A percentile compares a stretch with the other conserved stretches of the same genome.
Evolutionary conservation across 768 basidiomycete genomes (phyloP).

Genomic region (Suillus luteus): DNA sequence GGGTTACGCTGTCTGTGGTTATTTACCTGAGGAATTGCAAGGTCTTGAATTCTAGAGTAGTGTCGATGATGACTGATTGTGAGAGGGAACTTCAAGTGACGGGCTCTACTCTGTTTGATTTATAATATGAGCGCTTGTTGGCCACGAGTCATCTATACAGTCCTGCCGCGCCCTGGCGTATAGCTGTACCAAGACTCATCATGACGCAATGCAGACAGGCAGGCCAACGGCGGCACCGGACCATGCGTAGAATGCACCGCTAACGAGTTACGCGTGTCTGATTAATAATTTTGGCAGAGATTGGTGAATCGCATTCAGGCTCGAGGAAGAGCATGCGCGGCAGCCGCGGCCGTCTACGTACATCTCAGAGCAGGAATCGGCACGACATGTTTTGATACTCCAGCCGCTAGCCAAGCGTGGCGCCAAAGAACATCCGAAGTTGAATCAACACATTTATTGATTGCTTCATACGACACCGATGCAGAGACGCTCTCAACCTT

Average conservation of each 20-base stretch:
- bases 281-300: neutral
- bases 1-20: neutral
- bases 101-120: neutral
- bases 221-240: neutral
- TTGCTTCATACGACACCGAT: neutral
- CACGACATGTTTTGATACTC: neutral
- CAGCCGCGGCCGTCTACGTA: neutral
- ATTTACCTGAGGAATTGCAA: neutral
- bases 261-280: neutral
- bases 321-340: neutral
- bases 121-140: conserved; percentile 1
- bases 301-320: neutral
- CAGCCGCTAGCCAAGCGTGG: neutral
- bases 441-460: too few species aligned
- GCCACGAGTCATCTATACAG: neutral
- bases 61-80: neutral
- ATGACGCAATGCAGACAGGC: neutral
- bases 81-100: neutral
- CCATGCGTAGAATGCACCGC: neutral
- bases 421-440: neutral
- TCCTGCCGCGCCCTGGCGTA: neutral
- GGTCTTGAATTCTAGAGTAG: neutral
- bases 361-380: too few species aligned
- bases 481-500: neutral
- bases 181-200: neutral